Percentiles rank a stretch among this genome's conserved stretches.
phyloP scores from a whole-genome alignment of 345 rosid species.

The Citrus mangshanensis region DNA sequence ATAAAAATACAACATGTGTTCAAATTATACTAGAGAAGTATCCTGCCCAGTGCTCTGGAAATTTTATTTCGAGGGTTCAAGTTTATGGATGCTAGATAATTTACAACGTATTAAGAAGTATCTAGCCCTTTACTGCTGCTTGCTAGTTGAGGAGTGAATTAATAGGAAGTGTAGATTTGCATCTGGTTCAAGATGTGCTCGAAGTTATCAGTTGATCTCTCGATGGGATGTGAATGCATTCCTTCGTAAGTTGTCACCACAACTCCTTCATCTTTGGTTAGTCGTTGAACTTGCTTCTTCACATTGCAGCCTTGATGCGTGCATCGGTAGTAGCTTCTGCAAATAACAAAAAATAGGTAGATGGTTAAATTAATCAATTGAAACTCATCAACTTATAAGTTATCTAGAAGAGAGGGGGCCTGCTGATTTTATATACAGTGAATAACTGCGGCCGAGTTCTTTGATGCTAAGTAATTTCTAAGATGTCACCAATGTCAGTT shows the following conservation, averaged over 20 bases:
- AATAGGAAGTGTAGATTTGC: slow-evolving; percentile 63
- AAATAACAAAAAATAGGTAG: background rate
- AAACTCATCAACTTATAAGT: background rate
- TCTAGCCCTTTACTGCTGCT: background rate
- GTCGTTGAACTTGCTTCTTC: slow-evolving; percentile 91
- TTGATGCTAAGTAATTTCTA: background rate
- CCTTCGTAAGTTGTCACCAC: slow-evolving; percentile 96
- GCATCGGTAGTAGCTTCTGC: slow-evolving; percentile 93
- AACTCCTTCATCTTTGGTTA: slow-evolving; percentile 79
- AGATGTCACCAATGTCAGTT: background rate
- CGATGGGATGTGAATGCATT: slow-evolving; percentile 72
- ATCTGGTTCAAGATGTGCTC: slow-evolving; percentile 86
- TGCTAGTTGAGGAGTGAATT: background rate
- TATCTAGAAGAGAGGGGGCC: background rate
- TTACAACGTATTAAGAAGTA: background rate
- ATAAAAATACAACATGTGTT: too few relatives aligned
- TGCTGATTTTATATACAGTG: background rate
- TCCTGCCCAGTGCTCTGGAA: background rate
- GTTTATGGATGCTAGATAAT: background rate
- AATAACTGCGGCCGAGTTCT: background rate
- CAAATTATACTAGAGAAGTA: background rate
- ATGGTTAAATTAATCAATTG: background rate
- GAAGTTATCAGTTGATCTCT: slow-evolving; percentile 74
- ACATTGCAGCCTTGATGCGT: slow-evolving; percentile 85
- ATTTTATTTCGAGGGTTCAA: background rate